phyloP scores from a whole-genome alignment of 805 yeast genomes.

The Teunomyces gatunensis region DNA sequence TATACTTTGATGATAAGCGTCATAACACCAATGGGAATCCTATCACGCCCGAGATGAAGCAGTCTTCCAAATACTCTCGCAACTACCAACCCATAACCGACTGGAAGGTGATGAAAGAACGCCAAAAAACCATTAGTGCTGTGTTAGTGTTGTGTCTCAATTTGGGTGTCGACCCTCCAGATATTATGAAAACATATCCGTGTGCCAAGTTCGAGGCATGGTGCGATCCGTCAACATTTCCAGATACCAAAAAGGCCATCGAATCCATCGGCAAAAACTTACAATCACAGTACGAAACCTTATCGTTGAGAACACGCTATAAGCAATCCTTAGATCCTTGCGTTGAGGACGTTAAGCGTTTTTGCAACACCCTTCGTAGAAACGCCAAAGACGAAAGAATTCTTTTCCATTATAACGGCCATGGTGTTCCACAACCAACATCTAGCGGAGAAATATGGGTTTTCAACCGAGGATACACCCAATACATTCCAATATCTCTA shows the following conservation, averaged over 20 bases:
- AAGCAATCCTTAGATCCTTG: slow-evolving; percentile 92
- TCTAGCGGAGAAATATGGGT: slow-evolving; percentile 98
- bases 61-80: slow-evolving; percentile 34
- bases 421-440: slow-evolving; percentile 97
- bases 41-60: slow-evolving; percentile 51
- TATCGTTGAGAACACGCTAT: slow-evolving; percentile 82
- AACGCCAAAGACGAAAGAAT: slow-evolving; percentile 93
- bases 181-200: slow-evolving; percentile 86
- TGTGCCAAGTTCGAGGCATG: slow-evolving; percentile 91
- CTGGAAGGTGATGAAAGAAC: slow-evolving; percentile 88
- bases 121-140: slow-evolving; percentile 91
- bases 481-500: slow-evolving; percentile 93
- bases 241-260: slow-evolving; percentile 86
- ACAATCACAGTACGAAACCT: slow-evolving; percentile 85
- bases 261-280: slow-evolving; percentile 87
- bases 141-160: slow-evolving; percentile 89
- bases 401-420: slow-evolving; percentile 94
- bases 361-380: slow-evolving; percentile 83
- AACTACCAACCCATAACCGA: slow-evolving; percentile 73
- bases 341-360: slow-evolving; percentile 90
- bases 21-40: slow-evolving; percentile 91
- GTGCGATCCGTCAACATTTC: slow-evolving; percentile 80
- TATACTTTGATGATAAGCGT: slow-evolving; percentile 88
- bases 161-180: slow-evolving; percentile 97
- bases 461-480: slow-evolving; percentile 94